Percentiles rank a stretch among this genome's conserved stretches.
phyloP scores from a whole-genome alignment of 1,284 basidiomycete genomes.

The Athelia psychrophila region DNA sequence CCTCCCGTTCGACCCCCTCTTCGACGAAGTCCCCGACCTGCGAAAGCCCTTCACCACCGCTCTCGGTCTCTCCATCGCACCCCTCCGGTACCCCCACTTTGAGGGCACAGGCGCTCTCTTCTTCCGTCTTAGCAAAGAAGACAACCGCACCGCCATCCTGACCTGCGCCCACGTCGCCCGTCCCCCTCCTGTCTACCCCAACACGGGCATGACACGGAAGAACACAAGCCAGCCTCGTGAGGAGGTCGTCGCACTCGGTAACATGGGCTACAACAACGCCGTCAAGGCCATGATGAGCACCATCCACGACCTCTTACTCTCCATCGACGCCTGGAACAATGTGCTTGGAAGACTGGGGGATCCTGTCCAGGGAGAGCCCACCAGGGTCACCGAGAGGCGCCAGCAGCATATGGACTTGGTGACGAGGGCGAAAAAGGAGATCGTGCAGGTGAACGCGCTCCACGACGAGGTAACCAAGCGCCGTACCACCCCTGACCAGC shows the following conservation, averaged over 20 bases:
- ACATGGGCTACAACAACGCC: conserved; percentile 24
- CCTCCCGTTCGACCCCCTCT: conserved; percentile 17
- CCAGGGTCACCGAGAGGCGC: conserved; percentile 19
- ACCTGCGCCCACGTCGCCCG: conserved; percentile 32
- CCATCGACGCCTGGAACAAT: conserved; percentile 21
- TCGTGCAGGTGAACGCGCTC: conserved; percentile 16
- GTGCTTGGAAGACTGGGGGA: conserved; percentile 21
- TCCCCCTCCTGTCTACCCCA: conserved; percentile 21
- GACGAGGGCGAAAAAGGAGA: conserved; percentile 20
- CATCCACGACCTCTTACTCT: conserved; percentile 21
- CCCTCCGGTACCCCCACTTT: conserved; percentile 20
- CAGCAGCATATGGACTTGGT: conserved; percentile 20
- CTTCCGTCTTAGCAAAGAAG: conserved; percentile 22
- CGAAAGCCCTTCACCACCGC: conserved; percentile 30
- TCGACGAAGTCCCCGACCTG: conserved; percentile 19
- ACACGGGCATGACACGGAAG: conserved; percentile 22
- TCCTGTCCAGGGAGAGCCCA: conserved; percentile 19
- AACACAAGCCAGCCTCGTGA: conserved; percentile 24
- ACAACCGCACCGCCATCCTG: conserved; percentile 25
- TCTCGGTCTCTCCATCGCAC: conserved; percentile 31
- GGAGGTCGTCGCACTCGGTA: conserved; percentile 33
- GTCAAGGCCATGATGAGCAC: conserved; percentile 24
- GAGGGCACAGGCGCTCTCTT: conserved; percentile 33
- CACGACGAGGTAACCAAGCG: conserved; percentile 25
- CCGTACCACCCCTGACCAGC: conserved; percentile 16